These are phyloP conservation scores for Miamiensis avidus DNA, from an alignment of 169 alveolate genomes.

Conservation along the genomic window DNA sequence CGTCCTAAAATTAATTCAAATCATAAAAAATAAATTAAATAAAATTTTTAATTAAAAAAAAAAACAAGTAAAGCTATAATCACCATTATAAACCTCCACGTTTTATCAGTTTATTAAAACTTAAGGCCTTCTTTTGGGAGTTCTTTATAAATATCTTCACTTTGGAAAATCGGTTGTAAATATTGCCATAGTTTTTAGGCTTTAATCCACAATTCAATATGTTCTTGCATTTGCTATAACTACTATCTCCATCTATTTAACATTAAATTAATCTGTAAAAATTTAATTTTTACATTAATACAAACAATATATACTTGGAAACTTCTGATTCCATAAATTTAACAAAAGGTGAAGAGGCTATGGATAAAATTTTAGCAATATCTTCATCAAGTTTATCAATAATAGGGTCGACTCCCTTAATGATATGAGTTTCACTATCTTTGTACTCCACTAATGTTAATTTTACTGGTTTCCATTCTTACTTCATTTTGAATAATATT, in stretches of 20 bases:
- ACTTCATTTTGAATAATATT: conserved; percentile 72
- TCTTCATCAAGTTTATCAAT: conserved; percentile 78
- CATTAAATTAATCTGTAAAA: neutral
- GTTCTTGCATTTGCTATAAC: conserved; percentile 70
- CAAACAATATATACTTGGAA: neutral
- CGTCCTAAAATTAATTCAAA: conserved; percentile 64
- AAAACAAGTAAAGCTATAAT: too few relatives aligned
- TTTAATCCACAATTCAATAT: conserved; percentile 81
- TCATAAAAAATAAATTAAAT: too few relatives aligned
- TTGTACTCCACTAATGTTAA: conserved; percentile 63
- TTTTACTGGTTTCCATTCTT: conserved; percentile 76
- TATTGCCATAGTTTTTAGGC: conserved; percentile 74
- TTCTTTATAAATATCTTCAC: conserved; percentile 73
- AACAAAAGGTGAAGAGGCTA: conserved; percentile 76
- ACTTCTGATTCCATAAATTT: conserved; percentile 52
- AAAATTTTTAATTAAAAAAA: too few relatives aligned
- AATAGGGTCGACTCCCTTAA: conserved; percentile 79
- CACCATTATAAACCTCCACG: too few relatives aligned
- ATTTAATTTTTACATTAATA: too few relatives aligned
- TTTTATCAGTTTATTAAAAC: conserved; percentile 77
- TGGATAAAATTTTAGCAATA: conserved; percentile 72
- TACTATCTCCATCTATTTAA: conserved; percentile 70
- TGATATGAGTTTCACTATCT: conserved; percentile 65
- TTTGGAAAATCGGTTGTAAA: conserved; percentile 74
- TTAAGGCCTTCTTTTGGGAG: conserved; percentile 75